Conservation (phyloP, 768 basidiomycete genomes). For the Trametes maxima region DNA sequence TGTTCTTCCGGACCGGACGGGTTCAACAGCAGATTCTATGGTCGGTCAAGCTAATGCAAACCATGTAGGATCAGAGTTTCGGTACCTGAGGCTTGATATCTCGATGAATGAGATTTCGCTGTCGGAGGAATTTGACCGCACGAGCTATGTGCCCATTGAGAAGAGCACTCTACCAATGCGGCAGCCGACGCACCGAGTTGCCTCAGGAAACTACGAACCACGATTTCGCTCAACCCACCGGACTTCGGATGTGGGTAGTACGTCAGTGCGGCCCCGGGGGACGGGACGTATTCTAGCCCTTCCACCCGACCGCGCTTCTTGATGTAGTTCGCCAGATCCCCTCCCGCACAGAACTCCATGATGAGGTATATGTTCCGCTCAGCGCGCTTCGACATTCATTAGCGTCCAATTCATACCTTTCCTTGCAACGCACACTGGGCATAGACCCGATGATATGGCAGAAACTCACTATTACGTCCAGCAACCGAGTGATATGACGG, state of each 20-base stretch:
- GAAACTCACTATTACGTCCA: conserved; percentile 83
- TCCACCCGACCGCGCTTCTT: conserved; percentile 96
- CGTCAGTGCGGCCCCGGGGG: conserved; percentile 65
- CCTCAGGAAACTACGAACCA: conserved; percentile 88
- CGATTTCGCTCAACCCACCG: conserved; percentile 89
- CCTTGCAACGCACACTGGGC: background rate
- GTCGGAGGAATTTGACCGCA: conserved; percentile 89
- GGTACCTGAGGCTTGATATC: conserved; percentile 94
- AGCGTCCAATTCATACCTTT: background rate
- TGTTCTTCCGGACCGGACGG: conserved; percentile 80
- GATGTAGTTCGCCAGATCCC: conserved; percentile 95
- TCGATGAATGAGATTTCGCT: conserved; percentile 89
- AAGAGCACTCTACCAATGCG: too few relatives aligned
- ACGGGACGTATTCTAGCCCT: conserved; percentile 79
- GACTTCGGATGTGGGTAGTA: conserved; percentile 91
- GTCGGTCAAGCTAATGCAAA: conserved; percentile 1
- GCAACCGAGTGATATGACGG: conserved; percentile 88
- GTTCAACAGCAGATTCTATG: conserved; percentile 85
- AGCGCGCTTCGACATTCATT: conserved; percentile 50
- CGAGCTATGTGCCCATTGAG: conserved; percentile 58
- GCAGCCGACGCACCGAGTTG: conserved; percentile 68
- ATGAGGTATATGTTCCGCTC: conserved; percentile 88
- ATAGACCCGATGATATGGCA: background rate
- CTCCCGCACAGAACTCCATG: conserved; percentile 97
- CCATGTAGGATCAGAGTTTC: background rate